Evolutionary conservation across 371 early-diverging fungal species (phyloP), one percentile per base, ranked within the genome.

Genomic region (Mucor sp.): DNA sequence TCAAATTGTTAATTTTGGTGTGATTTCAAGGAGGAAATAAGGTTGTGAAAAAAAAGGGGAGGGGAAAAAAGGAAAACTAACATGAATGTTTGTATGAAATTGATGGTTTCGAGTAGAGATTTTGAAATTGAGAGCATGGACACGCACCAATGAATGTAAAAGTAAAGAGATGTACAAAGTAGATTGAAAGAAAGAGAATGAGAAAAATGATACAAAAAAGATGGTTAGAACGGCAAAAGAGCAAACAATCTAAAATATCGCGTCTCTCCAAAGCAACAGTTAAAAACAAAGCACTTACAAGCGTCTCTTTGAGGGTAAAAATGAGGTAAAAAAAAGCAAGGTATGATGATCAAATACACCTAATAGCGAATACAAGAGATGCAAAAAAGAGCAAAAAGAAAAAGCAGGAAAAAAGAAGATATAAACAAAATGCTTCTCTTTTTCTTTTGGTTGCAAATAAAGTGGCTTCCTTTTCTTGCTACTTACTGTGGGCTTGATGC

Each of bases 61-160:
- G 21, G 28, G 43, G 43, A 17, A 17, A n/a, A 62, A 17, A 28
- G 48, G 41, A 32, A 47, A 62, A 62, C 62, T 62, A 62, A 62
- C 62, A 62, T 62, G 53, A 53, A 53, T 53, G 53, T 53, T 53
- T 53, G 27, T 14, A 53, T 53, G 6, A 53, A 53, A 53, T 53
- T 53, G 53, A 27, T 48, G 9, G 48, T 48, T 53, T 53, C 15
- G 53, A 53, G 53, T 53, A 53, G 53, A 53, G 53, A 27, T 53
- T 53, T 50, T 53, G 53, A 53, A 25, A 53, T 23, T 53, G 23
- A 53, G 23, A 53, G 53, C 53, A 53, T 53, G 15, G 48, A 48
- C 39, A 25, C 53, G 27, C 53, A 53, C 53, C 53, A 53, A 53
- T 25, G 27, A 53, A 53, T 47, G 21, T 47, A 47, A 21, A 53